These are phyloP conservation scores for Nakataea oryzae DNA, from an alignment of 2,329 filamentous ascomycete species.

Conservation along the genomic window DNA sequence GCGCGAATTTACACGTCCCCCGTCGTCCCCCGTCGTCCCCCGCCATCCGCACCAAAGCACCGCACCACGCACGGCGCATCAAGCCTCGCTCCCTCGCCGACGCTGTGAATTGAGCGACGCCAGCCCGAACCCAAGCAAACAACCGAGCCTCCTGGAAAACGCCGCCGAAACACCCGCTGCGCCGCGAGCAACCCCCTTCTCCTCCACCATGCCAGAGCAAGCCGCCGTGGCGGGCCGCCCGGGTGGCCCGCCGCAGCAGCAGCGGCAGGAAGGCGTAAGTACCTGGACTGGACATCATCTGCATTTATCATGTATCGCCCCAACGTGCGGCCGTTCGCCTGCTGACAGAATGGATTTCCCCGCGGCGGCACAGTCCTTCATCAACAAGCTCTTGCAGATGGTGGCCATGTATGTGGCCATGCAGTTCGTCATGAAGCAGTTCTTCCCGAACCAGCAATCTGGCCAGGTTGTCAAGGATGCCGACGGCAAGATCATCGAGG, in stretches of 20 bases:
- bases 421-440: conserved; percentile 46
- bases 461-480: conserved; percentile 36
- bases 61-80: too few relatives aligned
- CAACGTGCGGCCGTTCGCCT: not conserved
- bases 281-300: not conserved
- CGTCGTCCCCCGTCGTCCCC: not conserved
- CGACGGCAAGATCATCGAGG: conserved; percentile 39
- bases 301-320: too few relatives aligned
- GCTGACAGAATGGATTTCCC: not conserved
- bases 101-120: too few relatives aligned
- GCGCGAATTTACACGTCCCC: not conserved
- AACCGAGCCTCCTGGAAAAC: not conserved
- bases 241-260: conserved; percentile 12
- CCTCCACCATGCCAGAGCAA: conserved; percentile 21
- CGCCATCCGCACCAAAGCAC: not conserved
- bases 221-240: conserved; percentile 17
- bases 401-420: conserved; percentile 47
- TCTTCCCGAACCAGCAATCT: conserved; percentile 33
- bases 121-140: not conserved
- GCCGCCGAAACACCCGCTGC: not conserved
- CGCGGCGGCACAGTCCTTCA: conserved; percentile 17
- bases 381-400: conserved; percentile 39
- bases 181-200: not conserved
- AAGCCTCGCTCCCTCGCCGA: too few relatives aligned
- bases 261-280: conserved; percentile 22